These are phyloP conservation scores for Immersiporthe knoxdaviesiana DNA, from an alignment of 2,329 filamentous ascomycete species.

Conservation along the genomic window DNA sequence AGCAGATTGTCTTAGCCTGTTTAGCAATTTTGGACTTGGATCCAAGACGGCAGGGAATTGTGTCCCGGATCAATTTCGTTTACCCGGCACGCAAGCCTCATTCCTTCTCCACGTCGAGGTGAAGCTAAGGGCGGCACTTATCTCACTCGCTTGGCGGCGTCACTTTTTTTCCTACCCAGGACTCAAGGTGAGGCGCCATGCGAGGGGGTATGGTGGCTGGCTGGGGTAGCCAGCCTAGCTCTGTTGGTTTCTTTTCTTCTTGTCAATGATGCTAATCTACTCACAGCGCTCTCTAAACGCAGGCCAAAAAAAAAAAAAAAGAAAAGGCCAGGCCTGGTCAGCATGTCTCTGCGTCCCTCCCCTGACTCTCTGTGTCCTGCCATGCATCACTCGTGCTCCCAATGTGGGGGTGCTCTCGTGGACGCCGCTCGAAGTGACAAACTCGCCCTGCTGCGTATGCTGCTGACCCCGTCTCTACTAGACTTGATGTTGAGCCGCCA, in stretches of 20 bases:
- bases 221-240: background rate
- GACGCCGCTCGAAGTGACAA: background rate
- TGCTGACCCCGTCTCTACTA: background rate
- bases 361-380: background rate
- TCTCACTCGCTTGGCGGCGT: background rate
- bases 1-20: background rate
- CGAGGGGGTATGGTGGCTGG: background rate
- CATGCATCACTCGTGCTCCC: background rate
- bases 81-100: background rate
- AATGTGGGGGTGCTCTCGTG: background rate
- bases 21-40: background rate
- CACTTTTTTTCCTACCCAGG: background rate
- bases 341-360: background rate
- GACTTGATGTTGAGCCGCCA: background rate
- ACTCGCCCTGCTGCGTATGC: background rate
- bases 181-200: background rate
- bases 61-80: background rate
- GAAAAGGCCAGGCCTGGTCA: background rate
- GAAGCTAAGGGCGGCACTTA: background rate
- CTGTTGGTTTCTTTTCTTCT: constrained; percentile 5
- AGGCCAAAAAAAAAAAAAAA: background rate
- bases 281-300: constrained; percentile 7
- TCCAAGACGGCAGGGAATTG: background rate
- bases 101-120: background rate
- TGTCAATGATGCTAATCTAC: constrained; percentile 1